A percentile compares a stretch with the other conserved stretches of the same genome.
Conservation (phyloP, 768 basidiomycete species). For the Lyophyllum semitale region DNA sequence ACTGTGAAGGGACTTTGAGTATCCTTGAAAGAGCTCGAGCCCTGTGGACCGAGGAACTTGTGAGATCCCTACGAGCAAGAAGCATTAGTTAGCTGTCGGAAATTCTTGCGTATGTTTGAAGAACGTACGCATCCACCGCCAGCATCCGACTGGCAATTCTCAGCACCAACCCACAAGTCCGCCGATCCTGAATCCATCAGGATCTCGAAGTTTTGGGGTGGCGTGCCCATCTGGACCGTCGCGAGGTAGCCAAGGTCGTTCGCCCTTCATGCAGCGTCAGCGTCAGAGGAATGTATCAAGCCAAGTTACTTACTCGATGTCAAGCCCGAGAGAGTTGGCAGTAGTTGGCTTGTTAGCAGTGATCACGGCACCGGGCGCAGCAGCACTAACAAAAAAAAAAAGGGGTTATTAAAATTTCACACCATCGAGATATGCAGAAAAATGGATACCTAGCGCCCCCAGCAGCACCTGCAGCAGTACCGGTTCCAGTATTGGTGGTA, state of each 20-base stretch:
- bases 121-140: constrained; percentile 43
- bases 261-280: constrained; percentile 25
- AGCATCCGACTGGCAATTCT: constrained; percentile 46
- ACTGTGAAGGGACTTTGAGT: constrained; percentile 54
- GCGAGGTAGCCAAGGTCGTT: constrained; percentile 56
- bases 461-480: constrained; percentile 26
- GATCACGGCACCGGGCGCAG: constrained; percentile 34
- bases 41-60: constrained; percentile 60
- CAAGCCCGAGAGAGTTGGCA: constrained; percentile 61
- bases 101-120: neutral
- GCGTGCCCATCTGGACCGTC: constrained; percentile 67
- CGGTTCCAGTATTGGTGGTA: constrained; percentile 26
- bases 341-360: constrained; percentile 36
- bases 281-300: neutral
- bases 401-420: neutral
- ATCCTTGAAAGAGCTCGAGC: constrained; percentile 64
- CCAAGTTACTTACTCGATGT: constrained; percentile 58
- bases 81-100: neutral
- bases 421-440: neutral
- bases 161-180: constrained; percentile 66
- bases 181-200: constrained; percentile 75
- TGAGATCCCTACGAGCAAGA: constrained; percentile 51
- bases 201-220: constrained; percentile 53
- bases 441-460: neutral
- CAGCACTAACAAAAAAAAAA: constrained; percentile 1